Percentiles rank a stretch among this genome's conserved stretches.
phyloP scores from a whole-genome alignment of 129 eudicot genomes.

The Arctium lappa region DNA sequence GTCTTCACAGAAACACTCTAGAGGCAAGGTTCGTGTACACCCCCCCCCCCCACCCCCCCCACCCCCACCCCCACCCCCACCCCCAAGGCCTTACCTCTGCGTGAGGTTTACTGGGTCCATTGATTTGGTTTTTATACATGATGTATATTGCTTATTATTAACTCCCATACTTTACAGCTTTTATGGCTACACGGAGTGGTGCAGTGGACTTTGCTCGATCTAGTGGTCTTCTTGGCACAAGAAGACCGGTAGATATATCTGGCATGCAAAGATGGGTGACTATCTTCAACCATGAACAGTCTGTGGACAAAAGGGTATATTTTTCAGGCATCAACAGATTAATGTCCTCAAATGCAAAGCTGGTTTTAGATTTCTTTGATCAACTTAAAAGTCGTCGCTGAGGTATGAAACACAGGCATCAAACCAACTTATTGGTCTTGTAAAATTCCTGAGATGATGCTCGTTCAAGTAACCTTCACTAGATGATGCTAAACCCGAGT shows the following conservation, averaged over 20 bases:
- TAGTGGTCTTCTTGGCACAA: slow-evolving; percentile 36
- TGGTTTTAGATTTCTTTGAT: slow-evolving; percentile 32
- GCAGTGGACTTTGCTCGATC: slow-evolving; percentile 48
- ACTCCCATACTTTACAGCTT: slow-evolving; percentile 34
- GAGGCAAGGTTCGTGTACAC: too few species aligned
- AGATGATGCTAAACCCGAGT: not conserved
- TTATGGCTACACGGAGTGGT: slow-evolving; percentile 58
- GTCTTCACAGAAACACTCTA: too few species aligned
- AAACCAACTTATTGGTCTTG: not conserved
- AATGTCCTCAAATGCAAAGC: slow-evolving; percentile 48
- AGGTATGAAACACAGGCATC: slow-evolving; percentile 21
- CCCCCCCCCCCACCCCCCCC: too few species aligned
- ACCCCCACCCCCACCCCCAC: too few species aligned
- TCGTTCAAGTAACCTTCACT: not conserved
- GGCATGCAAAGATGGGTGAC: slow-evolving; percentile 46
- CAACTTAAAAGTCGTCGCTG: slow-evolving; percentile 34
- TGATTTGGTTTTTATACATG: too few species aligned
- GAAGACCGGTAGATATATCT: slow-evolving; percentile 15
- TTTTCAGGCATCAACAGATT: slow-evolving; percentile 35
- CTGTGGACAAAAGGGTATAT: slow-evolving; percentile 33
- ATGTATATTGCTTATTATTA: not conserved
- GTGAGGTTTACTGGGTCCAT: too few species aligned
- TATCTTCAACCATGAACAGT: slow-evolving; percentile 37
- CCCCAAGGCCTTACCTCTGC: too few species aligned
- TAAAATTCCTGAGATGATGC: not conserved